These are phyloP conservation scores for Sechiopsis laciniata DNA, from an alignment of 306 rosid species.

Conservation along the genomic window DNA sequence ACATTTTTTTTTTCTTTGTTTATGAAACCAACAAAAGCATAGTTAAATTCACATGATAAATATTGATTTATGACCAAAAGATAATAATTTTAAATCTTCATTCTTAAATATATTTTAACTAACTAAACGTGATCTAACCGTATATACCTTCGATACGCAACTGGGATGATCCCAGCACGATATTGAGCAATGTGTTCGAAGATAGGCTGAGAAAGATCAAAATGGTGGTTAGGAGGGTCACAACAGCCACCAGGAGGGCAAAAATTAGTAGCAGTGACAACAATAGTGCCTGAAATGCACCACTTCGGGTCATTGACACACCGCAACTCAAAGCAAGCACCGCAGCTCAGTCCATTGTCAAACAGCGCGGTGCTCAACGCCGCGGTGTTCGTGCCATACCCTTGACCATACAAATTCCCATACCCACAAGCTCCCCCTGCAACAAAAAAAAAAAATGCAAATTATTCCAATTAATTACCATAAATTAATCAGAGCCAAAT, in stretches of 20 bases:
- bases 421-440: background rate
- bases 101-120: no score
- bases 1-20: no score
- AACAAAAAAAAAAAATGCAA: background rate
- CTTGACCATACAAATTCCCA: no score
- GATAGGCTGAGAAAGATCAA: conserved; percentile 58
- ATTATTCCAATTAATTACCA: background rate
- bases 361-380: no score
- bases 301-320: conserved; percentile 52
- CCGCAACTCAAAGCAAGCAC: conserved; percentile 5
- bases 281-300: conserved; percentile 48
- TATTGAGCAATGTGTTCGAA: conserved; percentile 55
- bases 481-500: background rate
- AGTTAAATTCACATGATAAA: no score
- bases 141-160: conserved; percentile 43
- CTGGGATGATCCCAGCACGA: conserved; percentile 53
- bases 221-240: conserved; percentile 55
- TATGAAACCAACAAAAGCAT: no score
- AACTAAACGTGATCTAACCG: background rate
- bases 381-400: no score
- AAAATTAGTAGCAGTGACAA: conserved; percentile 61
- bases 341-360: no score
- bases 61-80: no score
- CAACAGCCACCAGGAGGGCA: conserved; percentile 71
- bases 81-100: no score